phyloP scores from a whole-genome alignment of 371 early-diverging fungal genomes.

The Mortierella sp. region DNA sequence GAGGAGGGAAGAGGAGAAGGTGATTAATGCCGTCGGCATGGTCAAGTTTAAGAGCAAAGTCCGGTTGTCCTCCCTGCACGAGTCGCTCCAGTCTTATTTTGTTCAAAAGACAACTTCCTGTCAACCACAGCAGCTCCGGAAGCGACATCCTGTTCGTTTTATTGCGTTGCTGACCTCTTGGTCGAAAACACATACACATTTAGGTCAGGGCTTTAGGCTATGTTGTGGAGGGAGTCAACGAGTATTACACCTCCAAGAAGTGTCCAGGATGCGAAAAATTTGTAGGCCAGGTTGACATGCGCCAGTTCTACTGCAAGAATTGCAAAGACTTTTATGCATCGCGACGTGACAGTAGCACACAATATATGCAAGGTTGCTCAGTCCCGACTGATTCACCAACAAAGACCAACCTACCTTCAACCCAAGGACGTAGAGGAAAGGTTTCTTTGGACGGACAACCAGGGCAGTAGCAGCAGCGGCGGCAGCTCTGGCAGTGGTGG shows the following conservation, averaged over 20 bases:
- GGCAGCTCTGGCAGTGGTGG: no score
- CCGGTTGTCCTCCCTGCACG: neutral
- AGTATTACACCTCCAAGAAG: conserved; percentile 19
- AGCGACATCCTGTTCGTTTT: neutral
- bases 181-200: neutral
- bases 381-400: neutral
- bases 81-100: neutral
- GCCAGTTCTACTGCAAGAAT: conserved; percentile 9
- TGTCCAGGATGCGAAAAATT: conserved; percentile 15
- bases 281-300: conserved; percentile 5
- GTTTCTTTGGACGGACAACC: neutral
- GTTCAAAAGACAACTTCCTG: neutral
- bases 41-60: neutral
- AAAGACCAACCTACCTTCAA: neutral
- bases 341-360: neutral
- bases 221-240: conserved; percentile 15
- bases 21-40: conserved; percentile 9
- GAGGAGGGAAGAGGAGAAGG: neutral
- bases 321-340: neutral
- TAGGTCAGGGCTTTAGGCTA: conserved; percentile 16
- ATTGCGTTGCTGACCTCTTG: neutral
- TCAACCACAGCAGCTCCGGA: neutral
- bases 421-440: neutral
- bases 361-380: neutral
- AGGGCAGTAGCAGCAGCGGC: no score